phyloP scores from a whole-genome alignment of 306 rosid species.

The Vicia faba region DNA sequence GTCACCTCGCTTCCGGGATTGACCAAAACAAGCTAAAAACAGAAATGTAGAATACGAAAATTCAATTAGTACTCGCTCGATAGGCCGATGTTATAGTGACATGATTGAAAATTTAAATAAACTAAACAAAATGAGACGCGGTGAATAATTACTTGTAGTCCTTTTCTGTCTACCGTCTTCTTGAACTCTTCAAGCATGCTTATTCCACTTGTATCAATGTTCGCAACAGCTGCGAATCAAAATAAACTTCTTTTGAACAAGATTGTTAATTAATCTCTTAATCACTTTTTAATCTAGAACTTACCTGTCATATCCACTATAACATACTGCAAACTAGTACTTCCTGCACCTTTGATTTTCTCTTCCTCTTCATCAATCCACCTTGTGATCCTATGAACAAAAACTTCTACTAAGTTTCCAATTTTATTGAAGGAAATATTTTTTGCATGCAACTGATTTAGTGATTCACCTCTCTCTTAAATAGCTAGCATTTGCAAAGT shows the following conservation, averaged over 20 bases:
- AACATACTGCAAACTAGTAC: constrained; percentile 66
- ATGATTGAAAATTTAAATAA: no score
- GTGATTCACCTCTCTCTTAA: constrained; percentile 68
- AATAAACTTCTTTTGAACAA: background rate
- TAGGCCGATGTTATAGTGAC: background rate
- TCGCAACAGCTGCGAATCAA: constrained; percentile 68
- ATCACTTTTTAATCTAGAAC: constrained; percentile 16
- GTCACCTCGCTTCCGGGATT: constrained; percentile 88
- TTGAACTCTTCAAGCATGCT: constrained; percentile 92
- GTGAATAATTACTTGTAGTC: constrained; percentile 59
- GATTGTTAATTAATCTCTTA: background rate
- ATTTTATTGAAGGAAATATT: background rate
- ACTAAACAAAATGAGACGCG: no score
- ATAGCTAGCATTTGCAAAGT: constrained; percentile 76
- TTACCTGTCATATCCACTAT: constrained; percentile 81
- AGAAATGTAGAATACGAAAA: background rate
- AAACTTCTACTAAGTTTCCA: constrained; percentile 12
- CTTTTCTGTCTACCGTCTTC: constrained; percentile 73
- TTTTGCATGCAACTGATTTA: constrained; percentile 1
- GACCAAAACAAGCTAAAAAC: constrained; percentile 69
- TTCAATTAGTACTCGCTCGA: background rate
- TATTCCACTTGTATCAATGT: constrained; percentile 95
- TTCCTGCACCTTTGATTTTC: constrained; percentile 59
- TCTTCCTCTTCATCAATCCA: constrained; percentile 98
- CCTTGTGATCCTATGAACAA: constrained; percentile 67